These are phyloP conservation scores for Sporothrix pseudoabietina DNA, from an alignment of 2,329 filamentous ascomycete species.

Conservation along the genomic window DNA sequence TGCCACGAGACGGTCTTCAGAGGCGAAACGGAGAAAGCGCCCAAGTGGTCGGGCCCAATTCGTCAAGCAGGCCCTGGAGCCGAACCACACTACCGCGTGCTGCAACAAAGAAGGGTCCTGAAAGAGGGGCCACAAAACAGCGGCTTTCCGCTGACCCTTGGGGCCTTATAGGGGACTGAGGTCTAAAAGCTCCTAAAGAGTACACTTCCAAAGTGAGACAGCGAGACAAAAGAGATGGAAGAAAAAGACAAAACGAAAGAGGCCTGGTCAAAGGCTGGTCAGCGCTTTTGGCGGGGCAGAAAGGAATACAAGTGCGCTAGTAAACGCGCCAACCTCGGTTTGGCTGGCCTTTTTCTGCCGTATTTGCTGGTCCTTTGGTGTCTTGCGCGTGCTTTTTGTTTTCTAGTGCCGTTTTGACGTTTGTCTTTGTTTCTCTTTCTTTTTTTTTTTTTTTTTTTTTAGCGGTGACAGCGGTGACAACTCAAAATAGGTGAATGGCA, in stretches of 20 bases:
- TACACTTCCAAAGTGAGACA: neutral
- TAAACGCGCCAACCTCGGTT: conserved; percentile 1
- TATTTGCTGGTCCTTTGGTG: neutral
- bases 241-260: neutral
- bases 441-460: too few relatives aligned
- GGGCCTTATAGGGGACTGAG: neutral
- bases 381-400: neutral
- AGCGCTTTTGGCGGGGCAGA: neutral
- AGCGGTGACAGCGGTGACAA: neutral
- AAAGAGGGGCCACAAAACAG: neutral
- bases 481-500: neutral
- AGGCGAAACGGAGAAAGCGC: neutral
- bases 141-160: neutral
- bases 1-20: conserved; percentile 18
- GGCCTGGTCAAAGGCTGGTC: neutral
- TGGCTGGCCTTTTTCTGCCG: neutral
- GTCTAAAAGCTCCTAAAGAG: neutral
- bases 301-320: neutral
- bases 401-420: conserved; percentile 2
- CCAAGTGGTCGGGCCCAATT: too few relatives aligned
- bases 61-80: neutral
- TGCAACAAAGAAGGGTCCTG: conserved; percentile 11
- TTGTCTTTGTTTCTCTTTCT: conserved; percentile 10
- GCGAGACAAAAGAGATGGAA: neutral
- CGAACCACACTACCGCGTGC: neutral